Percentiles rank a stretch among this genome's conserved stretches.
These are phyloP conservation scores for Neocallimastix lanati DNA, from an alignment of 192 early-diverging fungal species.

Conservation along the genomic window DNA sequence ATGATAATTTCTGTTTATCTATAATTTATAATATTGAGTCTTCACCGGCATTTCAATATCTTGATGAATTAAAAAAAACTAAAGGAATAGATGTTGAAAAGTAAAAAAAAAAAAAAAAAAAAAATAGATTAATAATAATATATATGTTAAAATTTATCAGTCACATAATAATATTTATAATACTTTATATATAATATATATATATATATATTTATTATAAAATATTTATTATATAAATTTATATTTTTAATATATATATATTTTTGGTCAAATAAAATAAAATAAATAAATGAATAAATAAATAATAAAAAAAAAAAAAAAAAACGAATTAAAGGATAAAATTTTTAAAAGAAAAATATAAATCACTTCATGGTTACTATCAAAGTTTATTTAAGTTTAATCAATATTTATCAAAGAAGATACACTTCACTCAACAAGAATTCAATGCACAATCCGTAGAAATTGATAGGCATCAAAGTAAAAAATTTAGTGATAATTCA, in stretches of 20 bases:
- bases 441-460: slow-evolving; percentile 29
- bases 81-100: neutral
- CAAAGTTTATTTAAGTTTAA: neutral
- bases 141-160: too few relatives aligned
- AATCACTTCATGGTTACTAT: neutral
- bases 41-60: neutral
- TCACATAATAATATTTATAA: too few relatives aligned
- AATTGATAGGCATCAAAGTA: slow-evolving; percentile 22
- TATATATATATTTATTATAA: too few relatives aligned
- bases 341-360: neutral
- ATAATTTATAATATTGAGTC: neutral
- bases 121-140: too few relatives aligned
- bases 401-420: slow-evolving; percentile 20
- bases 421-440: slow-evolving; percentile 18
- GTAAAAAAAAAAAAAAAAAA: too few relatives aligned
- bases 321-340: neutral
- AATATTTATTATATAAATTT: too few relatives aligned
- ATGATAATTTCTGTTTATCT: neutral
- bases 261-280: too few relatives aligned
- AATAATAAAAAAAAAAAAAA: too few relatives aligned
- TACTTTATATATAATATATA: too few relatives aligned
- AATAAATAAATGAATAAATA: too few relatives aligned
- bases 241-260: too few relatives aligned
- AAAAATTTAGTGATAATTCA: slow-evolving; percentile 27
- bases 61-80: neutral